Percentiles rank a stretch among this genome's conserved stretches.
Conservation (phyloP, 495 filamentous ascomycete genomes). For the Penicillium parvum region DNA sequence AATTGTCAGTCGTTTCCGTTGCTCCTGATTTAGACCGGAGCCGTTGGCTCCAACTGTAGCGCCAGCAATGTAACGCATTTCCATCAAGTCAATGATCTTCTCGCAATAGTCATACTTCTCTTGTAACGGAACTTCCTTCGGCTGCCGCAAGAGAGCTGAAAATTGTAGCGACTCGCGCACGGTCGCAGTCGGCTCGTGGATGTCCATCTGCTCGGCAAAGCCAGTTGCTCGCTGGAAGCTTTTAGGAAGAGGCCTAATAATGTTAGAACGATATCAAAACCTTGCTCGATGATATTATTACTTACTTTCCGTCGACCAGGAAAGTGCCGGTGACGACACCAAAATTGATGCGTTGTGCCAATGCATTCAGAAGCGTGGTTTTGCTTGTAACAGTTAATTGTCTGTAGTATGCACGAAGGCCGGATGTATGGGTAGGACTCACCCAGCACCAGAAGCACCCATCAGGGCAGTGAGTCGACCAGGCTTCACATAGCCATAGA, state of each 20-base stretch:
- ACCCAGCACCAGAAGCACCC: conserved; percentile 62
- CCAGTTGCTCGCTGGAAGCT: conserved; percentile 52
- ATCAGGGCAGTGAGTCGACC: conserved; percentile 69
- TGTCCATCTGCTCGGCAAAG: conserved; percentile 61
- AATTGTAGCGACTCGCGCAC: conserved; percentile 59
- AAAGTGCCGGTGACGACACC: conserved; percentile 49
- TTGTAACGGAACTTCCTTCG: conserved; percentile 47
- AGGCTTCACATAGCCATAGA: conserved; percentile 67
- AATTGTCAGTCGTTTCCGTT: conserved; percentile 62
- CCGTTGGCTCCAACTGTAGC: conserved; percentile 52
- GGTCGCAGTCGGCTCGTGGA: conserved; percentile 58
- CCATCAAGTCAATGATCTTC: conserved; percentile 54
- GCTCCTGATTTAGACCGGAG: conserved; percentile 55
- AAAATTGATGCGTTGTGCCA: conserved; percentile 53
- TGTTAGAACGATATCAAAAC: conserved; percentile 5
- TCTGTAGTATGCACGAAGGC: background rate
- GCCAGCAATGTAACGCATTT: conserved; percentile 54
- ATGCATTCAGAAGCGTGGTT: conserved; percentile 51
- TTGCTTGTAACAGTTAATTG: conserved; percentile 30
- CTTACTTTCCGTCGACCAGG: conserved; percentile 50
- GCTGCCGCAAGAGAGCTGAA: conserved; percentile 56
- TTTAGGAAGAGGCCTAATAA: conserved; percentile 35
- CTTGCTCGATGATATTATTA: too few species aligned
- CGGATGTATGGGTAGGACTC: conserved; percentile 6
- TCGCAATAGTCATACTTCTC: conserved; percentile 64